Percentiles rank a stretch among this genome's conserved stretches.
Conservation (phyloP, 2,329 filamentous ascomycete species). For the Trichoderma sp. region DNA sequence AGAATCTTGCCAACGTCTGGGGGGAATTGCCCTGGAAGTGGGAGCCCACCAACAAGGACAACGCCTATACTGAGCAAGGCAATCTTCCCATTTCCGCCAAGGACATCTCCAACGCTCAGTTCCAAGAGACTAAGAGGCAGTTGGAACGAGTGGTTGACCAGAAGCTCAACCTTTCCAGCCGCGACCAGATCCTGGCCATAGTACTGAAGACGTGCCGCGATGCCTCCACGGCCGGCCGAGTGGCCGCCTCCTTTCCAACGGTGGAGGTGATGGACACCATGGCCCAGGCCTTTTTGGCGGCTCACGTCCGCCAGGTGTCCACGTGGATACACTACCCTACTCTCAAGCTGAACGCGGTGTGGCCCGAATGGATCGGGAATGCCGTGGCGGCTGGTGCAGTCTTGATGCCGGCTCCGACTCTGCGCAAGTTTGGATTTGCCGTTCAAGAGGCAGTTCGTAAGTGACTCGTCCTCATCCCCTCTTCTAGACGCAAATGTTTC, state of each 20-base stretch:
- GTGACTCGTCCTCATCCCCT: constrained; percentile 23
- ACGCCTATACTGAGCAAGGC: constrained; percentile 48
- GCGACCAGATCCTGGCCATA: constrained; percentile 66
- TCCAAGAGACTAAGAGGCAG: constrained; percentile 44
- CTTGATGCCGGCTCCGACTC: constrained; percentile 57
- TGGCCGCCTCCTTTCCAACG: constrained; percentile 64
- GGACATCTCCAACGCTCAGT: constrained; percentile 44
- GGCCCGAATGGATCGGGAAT: constrained; percentile 62
- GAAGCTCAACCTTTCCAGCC: constrained; percentile 50
- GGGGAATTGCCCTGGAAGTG: constrained; percentile 56
- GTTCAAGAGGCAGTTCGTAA: constrained; percentile 55
- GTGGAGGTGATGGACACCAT: constrained; percentile 62
- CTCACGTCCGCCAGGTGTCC: constrained; percentile 58
- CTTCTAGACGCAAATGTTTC: not conserved
- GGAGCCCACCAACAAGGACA: constrained; percentile 50
- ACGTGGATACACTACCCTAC: constrained; percentile 65
- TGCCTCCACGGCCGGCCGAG: constrained; percentile 52
- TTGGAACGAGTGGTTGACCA: constrained; percentile 48
- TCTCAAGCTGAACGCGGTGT: constrained; percentile 57
- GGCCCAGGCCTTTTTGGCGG: constrained; percentile 61
- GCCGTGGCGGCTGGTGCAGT: constrained; percentile 64
- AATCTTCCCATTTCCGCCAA: constrained; percentile 49
- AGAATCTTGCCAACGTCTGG: constrained; percentile 52
- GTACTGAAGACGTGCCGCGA: constrained; percentile 62
- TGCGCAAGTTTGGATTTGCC: constrained; percentile 63